Evolutionary conservation across 352 stramenopile species (phyloP).

Genomic region (Achlya hypogyna): DNA sequence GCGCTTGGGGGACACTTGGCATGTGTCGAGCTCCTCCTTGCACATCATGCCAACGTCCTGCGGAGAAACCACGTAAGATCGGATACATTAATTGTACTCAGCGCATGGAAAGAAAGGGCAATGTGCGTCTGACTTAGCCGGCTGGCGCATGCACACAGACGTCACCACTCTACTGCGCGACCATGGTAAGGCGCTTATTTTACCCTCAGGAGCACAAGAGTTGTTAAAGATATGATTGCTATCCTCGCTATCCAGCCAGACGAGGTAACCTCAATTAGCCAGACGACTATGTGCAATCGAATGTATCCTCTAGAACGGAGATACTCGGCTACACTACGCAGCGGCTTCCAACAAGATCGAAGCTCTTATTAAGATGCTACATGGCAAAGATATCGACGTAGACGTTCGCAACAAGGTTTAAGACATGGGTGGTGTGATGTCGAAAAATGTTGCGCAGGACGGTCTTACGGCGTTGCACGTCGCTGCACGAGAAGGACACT

Average conservation of each 20-base stretch:
- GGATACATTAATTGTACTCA: background rate
- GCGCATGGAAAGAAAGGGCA: conserved; percentile 1
- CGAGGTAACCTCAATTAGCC: too few species aligned
- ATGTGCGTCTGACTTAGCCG: conserved; percentile 4
- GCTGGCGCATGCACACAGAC: conserved; percentile 7
- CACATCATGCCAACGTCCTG: conserved; percentile 2
- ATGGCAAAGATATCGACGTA: background rate
- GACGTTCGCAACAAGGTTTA: conserved; percentile 3
- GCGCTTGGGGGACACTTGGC: conserved; percentile 7
- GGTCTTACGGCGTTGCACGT: background rate
- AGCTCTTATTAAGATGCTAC: background rate
- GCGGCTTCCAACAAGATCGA: conserved; percentile 5
- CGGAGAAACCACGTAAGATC: background rate
- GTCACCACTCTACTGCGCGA: conserved; percentile 1
- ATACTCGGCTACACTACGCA: conserved; percentile 16
- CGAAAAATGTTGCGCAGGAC: background rate
- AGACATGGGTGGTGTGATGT: too few species aligned
- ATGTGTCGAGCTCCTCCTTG: conserved; percentile 6
- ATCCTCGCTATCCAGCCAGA: too few species aligned
- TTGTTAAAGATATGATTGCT: too few species aligned
- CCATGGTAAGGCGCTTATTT: background rate
- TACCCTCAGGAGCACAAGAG: background rate
- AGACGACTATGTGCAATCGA: background rate
- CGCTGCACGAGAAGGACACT: conserved; percentile 1
- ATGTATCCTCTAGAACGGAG: background rate